Percentiles rank a stretch among this genome's conserved stretches.
These are phyloP conservation scores for Podaxis mareebaensis DNA, from an alignment of 768 basidiomycete genomes.

Conservation along the genomic window DNA sequence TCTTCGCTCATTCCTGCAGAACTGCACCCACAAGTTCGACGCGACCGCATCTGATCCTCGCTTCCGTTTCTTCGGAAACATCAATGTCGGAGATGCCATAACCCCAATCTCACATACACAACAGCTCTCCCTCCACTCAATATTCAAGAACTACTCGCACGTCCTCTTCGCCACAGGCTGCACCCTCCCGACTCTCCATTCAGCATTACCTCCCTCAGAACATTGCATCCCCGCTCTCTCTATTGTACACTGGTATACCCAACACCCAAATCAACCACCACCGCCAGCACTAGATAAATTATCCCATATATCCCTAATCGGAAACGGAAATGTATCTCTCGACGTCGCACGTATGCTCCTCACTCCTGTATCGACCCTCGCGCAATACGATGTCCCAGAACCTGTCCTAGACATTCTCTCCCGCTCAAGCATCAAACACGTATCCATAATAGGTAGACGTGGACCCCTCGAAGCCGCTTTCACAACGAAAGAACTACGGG, in stretches of 20 bases:
- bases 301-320: slow-evolving; percentile 80
- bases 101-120: slow-evolving; percentile 53
- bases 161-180: slow-evolving; percentile 88
- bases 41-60: slow-evolving; percentile 74
- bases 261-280: slow-evolving; percentile 69
- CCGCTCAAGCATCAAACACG: slow-evolving; percentile 64
- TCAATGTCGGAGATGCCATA: slow-evolving; percentile 50
- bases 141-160: slow-evolving; percentile 79
- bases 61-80: slow-evolving; percentile 90
- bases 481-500: slow-evolving; percentile 90
- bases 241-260: slow-evolving; percentile 96
- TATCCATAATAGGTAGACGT: slow-evolving; percentile 82
- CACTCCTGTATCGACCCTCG: slow-evolving; percentile 60
- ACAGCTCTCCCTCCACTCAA: slow-evolving; percentile 55
- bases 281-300: slow-evolving; percentile 66
- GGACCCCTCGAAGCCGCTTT: slow-evolving; percentile 90
- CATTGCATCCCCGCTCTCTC: slow-evolving; percentile 73
- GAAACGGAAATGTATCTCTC: slow-evolving; percentile 93
- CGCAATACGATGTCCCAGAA: slow-evolving; percentile 76
- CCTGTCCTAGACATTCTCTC: slow-evolving; percentile 69
- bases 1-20: slow-evolving; percentile 48
- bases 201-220: slow-evolving; percentile 46
- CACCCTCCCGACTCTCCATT: slow-evolving; percentile 60
- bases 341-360: slow-evolving; percentile 92
- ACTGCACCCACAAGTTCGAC: slow-evolving; percentile 96